Conservation (phyloP, 140 eudicot species). For the Cichorium intybus region DNA sequence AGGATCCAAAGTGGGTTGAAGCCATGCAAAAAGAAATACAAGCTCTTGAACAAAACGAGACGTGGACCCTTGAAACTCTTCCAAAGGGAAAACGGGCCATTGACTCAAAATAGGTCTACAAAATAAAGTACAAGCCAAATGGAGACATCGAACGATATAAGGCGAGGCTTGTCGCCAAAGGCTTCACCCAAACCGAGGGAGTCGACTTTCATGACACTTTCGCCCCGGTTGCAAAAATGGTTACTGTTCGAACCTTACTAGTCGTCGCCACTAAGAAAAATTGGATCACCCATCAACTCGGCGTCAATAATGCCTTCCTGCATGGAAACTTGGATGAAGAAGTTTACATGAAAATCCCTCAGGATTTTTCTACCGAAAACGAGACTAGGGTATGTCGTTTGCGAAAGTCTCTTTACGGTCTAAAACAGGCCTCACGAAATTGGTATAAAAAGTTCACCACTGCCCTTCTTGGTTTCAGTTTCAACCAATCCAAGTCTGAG, state of each 20-base stretch:
- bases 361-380: background rate
- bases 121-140: background rate
- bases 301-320: no score
- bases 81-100: background rate
- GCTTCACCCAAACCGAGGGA: no score
- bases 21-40: background rate
- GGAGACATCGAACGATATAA: background rate
- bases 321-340: no score
- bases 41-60: background rate
- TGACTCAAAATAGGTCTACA: background rate
- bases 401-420: no score
- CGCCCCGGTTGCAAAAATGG: no score
- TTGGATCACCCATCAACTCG: no score
- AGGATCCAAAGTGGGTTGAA: background rate
- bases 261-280: no score
- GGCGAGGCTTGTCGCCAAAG: no score
- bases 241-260: no score
- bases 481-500: background rate
- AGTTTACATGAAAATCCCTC: no score
- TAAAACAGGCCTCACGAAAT: no score
- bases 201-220: no score
- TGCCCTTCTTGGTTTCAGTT: background rate
- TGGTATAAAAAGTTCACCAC: background rate
- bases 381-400: background rate
- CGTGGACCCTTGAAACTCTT: background rate